These are phyloP conservation scores for Fusarium pseudograminearum DNA, from an alignment of 2,329 filamentous ascomycete genomes.

Conservation along the genomic window DNA sequence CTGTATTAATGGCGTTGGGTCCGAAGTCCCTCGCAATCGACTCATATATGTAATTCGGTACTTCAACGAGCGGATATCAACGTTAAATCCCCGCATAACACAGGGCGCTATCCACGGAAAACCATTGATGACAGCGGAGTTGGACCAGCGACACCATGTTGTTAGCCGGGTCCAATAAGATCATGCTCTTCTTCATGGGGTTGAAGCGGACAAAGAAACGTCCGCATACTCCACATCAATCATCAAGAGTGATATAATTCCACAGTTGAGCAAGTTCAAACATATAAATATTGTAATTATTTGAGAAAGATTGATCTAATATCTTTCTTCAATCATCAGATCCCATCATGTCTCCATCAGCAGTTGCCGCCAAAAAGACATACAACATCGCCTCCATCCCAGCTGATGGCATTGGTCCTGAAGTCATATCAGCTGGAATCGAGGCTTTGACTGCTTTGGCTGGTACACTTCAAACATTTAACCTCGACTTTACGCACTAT, in stretches of 20 bases:
- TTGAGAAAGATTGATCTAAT: background rate
- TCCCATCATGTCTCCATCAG: constrained; percentile 44
- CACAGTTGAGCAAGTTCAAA: constrained; percentile 3
- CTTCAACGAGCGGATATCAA: background rate
- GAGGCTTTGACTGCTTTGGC: constrained; percentile 68
- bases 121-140: constrained; percentile 11
- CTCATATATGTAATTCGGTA: background rate
- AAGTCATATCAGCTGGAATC: constrained; percentile 72
- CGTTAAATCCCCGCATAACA: constrained; percentile 21
- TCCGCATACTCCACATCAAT: constrained; percentile 30
- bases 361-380: constrained; percentile 45
- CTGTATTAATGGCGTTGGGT: no score
- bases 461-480: constrained; percentile 66
- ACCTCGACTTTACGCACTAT: constrained; percentile 70
- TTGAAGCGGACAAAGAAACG: constrained; percentile 23
- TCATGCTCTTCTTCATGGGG: background rate
- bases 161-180: background rate
- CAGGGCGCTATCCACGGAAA: constrained; percentile 2
- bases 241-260: constrained; percentile 23
- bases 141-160: constrained; percentile 3
- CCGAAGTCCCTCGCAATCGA: background rate
- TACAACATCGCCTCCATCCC: constrained; percentile 71
- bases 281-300: background rate
- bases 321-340: background rate
- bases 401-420: constrained; percentile 72